Percentiles rank a stretch among this genome's conserved stretches.
Evolutionary conservation across 768 basidiomycete genomes (phyloP).

Genomic region (Asterophora parasitica): DNA sequence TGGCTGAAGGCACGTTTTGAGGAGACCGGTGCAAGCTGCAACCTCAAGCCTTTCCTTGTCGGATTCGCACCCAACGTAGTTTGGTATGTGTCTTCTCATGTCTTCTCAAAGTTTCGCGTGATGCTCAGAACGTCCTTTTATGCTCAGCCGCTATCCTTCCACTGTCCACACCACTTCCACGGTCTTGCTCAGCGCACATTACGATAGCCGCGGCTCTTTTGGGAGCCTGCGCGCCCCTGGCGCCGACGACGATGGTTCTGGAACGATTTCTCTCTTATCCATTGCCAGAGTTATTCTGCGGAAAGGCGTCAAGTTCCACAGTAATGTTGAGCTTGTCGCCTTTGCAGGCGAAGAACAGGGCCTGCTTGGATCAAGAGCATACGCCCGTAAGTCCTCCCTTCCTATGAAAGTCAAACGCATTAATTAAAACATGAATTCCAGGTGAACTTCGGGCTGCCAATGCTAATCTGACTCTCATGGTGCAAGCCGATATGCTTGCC

Average conservation of each 20-base stretch:
- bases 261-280: constrained; percentile 66
- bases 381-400: constrained; percentile 65
- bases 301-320: constrained; percentile 63
- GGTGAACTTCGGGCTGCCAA: constrained; percentile 52
- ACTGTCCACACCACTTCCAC: constrained; percentile 53
- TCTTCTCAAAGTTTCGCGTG: neutral
- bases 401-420: neutral
- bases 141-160: constrained; percentile 51
- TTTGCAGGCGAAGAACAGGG: constrained; percentile 96
- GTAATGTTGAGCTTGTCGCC: constrained; percentile 73
- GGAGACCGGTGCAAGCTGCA: constrained; percentile 69
- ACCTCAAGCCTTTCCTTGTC: constrained; percentile 54
- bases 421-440: constrained; percentile 21
- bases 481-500: constrained; percentile 91
- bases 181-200: constrained; percentile 80
- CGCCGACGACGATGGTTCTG: constrained; percentile 50
- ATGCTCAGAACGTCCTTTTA: neutral
- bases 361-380: constrained; percentile 69
- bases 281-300: constrained; percentile 74
- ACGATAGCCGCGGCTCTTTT: constrained; percentile 88
- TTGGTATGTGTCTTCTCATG: constrained; percentile 52
- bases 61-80: constrained; percentile 88
- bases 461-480: constrained; percentile 74
- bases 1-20: constrained; percentile 78
- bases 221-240: constrained; percentile 64